phyloP scores from a whole-genome alignment of 2,329 filamentous ascomycete genomes.

The Apiospora rasikravindrae region DNA sequence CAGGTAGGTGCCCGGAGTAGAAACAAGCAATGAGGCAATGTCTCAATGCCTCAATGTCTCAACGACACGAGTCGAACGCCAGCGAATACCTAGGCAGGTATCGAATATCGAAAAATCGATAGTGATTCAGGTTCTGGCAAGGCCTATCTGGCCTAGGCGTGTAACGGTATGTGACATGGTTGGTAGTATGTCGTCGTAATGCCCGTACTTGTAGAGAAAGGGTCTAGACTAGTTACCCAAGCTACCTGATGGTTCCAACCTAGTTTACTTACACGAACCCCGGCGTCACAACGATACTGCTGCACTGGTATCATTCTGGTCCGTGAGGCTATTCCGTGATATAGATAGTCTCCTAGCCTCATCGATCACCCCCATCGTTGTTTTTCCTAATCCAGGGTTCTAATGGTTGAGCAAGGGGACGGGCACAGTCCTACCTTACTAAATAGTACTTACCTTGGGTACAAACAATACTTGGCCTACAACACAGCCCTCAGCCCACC shows the following conservation, averaged over 20 bases:
- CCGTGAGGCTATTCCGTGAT: background rate
- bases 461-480: background rate
- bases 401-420: background rate
- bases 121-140: conserved; percentile 3
- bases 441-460: no score
- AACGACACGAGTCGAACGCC: background rate
- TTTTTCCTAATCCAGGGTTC: background rate
- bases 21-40: conserved; percentile 9
- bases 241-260: conserved; percentile 1
- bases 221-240: background rate
- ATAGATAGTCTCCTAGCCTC: background rate
- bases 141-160: background rate
- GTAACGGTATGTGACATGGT: background rate
- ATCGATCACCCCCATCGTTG: background rate
- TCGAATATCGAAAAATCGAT: background rate
- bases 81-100: background rate
- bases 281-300: background rate
- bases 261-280: conserved; percentile 1
- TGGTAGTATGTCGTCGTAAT: background rate
- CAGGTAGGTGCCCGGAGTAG: background rate
- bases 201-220: background rate
- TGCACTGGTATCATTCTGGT: background rate
- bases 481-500: background rate
- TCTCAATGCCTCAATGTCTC: conserved; percentile 13
- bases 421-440: background rate